Base-by-base conservation (phyloP, 2,329 filamentous ascomycete species). In the Aureobasidium sp. region DNA sequence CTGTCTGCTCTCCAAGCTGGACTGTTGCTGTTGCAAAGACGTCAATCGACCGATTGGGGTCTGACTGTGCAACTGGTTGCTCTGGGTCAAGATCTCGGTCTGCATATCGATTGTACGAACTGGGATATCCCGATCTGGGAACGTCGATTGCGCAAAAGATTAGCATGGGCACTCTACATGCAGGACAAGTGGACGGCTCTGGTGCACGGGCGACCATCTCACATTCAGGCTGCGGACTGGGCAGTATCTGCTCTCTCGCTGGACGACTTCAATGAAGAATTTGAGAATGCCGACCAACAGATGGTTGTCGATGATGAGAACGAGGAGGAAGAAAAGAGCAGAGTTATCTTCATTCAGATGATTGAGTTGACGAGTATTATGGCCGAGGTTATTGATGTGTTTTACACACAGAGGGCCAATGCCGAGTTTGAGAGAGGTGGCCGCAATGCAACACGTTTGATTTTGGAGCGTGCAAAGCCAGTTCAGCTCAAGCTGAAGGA, bases 41-140 rank as follows among this genome's bases (percentile, higher is more conserved):
- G 88, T 7, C 87, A 90, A 67, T 86, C 87, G 12, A 88, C 90
- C 68, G 88, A 91, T 58, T 93, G 91, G 85, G 88, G 89, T 1
- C 79, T 93, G 62, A 96, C 91, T 0, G 90, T 90, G 4, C 91
- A 96, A 71, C 77, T 96, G 22, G 90, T 96, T 9, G 91, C 91
- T 24, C 86, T 94, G 45, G 88, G 85, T 0, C 91, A 96, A 72
- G 91, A 96, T 73, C 81, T 97, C 2, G 92, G 92, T 50, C 78
- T 97, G 42, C 91, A 97, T 72, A 84, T 96, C 44, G 91, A 96
- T 74, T 96, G 91, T 76, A 85, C 87, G 5, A 80, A 81, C 58
- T 96, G 92, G 92, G 90, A 90, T 64, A 93, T 96, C 60, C 90
- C 91, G 31, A 81, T 82, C 0, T 96, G 91, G 91, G 91, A 96